A percentile compares a stretch with the other conserved stretches of the same genome.
phyloP scores from a whole-genome alignment of 176 grass and related monocot genomes.

The Oryza meyeriana region DNA sequence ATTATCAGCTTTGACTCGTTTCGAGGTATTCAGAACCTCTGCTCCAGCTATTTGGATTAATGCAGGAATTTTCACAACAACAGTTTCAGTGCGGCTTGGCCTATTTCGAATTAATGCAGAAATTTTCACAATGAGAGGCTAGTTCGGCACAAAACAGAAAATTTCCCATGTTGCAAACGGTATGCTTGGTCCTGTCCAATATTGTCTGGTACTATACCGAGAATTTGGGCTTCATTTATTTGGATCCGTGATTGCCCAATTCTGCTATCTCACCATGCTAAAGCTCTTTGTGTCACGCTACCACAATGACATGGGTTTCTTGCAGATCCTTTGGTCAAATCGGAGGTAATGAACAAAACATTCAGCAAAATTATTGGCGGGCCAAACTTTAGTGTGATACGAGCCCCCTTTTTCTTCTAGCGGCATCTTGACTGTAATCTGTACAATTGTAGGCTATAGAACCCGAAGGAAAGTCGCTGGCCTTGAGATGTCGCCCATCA shows the following conservation, averaged over 20 bases:
- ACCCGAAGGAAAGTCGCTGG: constrained; percentile 8
- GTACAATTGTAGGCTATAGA: background rate
- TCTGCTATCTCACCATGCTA: background rate
- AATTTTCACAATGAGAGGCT: background rate
- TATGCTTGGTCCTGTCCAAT: background rate
- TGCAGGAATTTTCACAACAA: too few species aligned
- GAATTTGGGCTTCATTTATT: background rate
- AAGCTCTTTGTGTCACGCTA: background rate
- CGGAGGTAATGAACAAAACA: background rate
- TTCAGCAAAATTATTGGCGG: background rate
- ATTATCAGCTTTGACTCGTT: too few species aligned
- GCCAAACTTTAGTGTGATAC: background rate
- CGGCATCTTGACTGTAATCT: background rate
- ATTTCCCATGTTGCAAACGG: too few species aligned
- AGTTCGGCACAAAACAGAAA: background rate
- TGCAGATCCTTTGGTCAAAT: background rate
- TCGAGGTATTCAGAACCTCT: too few species aligned
- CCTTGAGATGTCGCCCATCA: constrained; percentile 32
- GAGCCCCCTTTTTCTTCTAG: background rate
- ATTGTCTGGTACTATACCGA: background rate
- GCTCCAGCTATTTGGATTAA: too few species aligned
- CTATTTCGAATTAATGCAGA: background rate
- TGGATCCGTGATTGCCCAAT: background rate
- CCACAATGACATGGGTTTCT: background rate
- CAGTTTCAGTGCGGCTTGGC: too few species aligned